phyloP scores from a whole-genome alignment of 805 yeast genomes.

The Priceomyces castillae region DNA sequence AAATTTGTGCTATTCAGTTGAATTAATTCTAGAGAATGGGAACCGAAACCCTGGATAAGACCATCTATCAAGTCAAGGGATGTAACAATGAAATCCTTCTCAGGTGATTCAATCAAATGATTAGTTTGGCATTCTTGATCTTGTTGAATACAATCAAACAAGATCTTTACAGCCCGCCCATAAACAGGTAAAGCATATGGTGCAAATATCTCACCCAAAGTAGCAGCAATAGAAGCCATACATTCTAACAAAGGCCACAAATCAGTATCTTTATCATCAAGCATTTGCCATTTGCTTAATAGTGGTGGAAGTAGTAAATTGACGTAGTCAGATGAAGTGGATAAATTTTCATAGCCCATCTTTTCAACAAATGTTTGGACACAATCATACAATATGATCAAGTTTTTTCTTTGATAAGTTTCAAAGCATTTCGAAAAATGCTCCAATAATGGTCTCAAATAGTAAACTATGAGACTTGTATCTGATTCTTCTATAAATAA shows the following conservation, averaged over 20 bases:
- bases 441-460: constrained; percentile 62
- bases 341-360: constrained; percentile 54
- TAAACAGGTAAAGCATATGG: constrained; percentile 89
- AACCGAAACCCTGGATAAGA: constrained; percentile 80
- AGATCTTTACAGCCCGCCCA: constrained; percentile 68
- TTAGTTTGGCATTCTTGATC: constrained; percentile 63
- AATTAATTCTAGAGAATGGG: constrained; percentile 57
- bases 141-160: constrained; percentile 63
- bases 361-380: constrained; percentile 86
- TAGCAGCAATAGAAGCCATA: constrained; percentile 86
- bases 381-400: constrained; percentile 83
- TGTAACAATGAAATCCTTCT: constrained; percentile 86
- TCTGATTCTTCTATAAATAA: constrained; percentile 79
- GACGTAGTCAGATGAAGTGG: constrained; percentile 56
- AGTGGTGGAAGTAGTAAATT: constrained; percentile 75
- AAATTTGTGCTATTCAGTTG: constrained; percentile 37
- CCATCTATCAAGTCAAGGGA: constrained; percentile 91
- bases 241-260: constrained; percentile 93
- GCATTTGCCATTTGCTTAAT: constrained; percentile 71
- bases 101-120: constrained; percentile 72
- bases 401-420: constrained; percentile 76
- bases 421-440: constrained; percentile 74
- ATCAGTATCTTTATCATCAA: constrained; percentile 76
- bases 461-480: constrained; percentile 55
- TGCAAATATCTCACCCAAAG: constrained; percentile 78